These are phyloP conservation scores for Capsicum pubescens DNA, from an alignment of 257 asterid species.

Conservation along the genomic window DNA sequence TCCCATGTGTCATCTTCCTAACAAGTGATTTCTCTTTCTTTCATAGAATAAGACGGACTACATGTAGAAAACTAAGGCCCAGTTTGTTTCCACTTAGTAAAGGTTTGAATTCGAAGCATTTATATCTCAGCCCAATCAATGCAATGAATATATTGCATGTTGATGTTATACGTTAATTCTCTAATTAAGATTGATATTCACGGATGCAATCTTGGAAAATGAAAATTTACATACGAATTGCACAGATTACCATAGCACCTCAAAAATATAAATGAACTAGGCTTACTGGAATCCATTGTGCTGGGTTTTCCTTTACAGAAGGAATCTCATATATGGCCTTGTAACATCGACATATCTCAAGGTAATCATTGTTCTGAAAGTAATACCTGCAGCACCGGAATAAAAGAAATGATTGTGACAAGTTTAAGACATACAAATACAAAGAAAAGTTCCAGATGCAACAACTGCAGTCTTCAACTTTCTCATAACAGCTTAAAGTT, in stretches of 20 bases:
- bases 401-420: background rate
- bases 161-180: background rate
- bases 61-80: background rate
- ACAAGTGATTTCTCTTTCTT: constrained; percentile 2
- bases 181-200: background rate
- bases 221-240: background rate
- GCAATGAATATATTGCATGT: background rate
- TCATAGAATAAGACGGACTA: background rate
- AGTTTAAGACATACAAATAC: background rate
- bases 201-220: background rate
- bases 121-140: background rate
- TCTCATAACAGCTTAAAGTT: background rate
- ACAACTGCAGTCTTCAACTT: background rate
- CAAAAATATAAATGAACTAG: background rate
- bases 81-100: background rate
- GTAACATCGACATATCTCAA: constrained; percentile 94
- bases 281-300: constrained; percentile 83
- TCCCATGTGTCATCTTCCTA: constrained; percentile 14
- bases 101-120: background rate
- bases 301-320: constrained; percentile 79
- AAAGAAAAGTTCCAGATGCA: constrained; percentile 5
- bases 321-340: constrained; percentile 94
- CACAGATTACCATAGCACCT: background rate
- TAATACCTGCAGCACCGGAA: constrained; percentile 62
- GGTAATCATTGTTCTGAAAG: constrained; percentile 81